Percentiles rank a stretch among this genome's conserved stretches.
phyloP scores from a whole-genome alignment of 179 eudicot species.

The Dionaea muscipula region DNA sequence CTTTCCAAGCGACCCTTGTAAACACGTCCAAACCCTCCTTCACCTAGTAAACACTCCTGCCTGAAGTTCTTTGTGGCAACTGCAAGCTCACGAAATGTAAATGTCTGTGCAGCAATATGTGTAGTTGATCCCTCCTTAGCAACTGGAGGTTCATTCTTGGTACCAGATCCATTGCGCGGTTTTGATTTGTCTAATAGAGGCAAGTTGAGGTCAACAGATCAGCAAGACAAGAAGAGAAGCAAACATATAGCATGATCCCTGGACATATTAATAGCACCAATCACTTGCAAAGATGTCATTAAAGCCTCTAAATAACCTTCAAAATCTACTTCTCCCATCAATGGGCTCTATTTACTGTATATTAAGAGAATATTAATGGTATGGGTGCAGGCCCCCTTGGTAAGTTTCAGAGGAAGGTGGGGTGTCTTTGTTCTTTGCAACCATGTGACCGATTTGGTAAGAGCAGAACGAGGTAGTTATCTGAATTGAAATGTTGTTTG shows the following conservation, averaged over 20 bases:
- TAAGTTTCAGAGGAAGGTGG: no score
- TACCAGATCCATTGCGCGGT: slow-evolving; percentile 43
- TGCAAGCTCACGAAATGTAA: slow-evolving; percentile 54
- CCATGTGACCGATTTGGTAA: no score
- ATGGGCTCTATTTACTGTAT: no score
- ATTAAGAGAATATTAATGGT: no score
- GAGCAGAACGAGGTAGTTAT: no score
- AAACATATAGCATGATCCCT: not conserved
- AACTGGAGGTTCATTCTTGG: slow-evolving; percentile 40
- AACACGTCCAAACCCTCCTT: slow-evolving; percentile 42
- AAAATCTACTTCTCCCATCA: no score
- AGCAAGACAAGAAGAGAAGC: not conserved
- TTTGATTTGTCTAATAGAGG: slow-evolving; percentile 49
- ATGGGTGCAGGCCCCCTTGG: no score
- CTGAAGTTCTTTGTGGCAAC: slow-evolving; percentile 46
- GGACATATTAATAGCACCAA: not conserved
- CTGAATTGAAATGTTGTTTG: no score
- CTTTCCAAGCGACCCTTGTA: slow-evolving; percentile 22
- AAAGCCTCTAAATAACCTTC: not conserved
- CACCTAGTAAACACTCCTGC: slow-evolving; percentile 42
- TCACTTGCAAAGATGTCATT: not conserved
- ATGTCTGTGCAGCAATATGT: slow-evolving; percentile 50
- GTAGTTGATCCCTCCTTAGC: slow-evolving; percentile 36
- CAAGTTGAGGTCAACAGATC: not conserved
- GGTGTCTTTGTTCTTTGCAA: no score